Base-by-base conservation (phyloP, 2,329 filamentous ascomycete species). In the Hypoxylon sp. region DNA sequence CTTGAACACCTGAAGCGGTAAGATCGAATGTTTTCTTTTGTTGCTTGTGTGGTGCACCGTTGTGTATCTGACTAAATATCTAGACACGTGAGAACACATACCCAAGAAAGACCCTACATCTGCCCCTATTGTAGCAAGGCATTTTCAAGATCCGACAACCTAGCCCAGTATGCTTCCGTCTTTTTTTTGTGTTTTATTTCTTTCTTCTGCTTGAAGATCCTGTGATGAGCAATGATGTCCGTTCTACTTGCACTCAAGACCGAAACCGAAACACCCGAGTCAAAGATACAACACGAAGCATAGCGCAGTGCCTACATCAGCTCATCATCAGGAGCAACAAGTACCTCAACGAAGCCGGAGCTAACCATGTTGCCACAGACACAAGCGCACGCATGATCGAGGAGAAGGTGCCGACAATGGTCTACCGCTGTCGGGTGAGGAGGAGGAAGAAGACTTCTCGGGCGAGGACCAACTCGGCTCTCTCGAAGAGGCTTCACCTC, bases 1-100 rank as follows among this genome's bases (percentile, higher is more conserved):
- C 86, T 99, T 81, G 95, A 99, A 81, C 95, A 99, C 80, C 87
- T 99, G 73, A 99, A 99, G 85, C 88, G 94, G 92, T 96, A 91
- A 87, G 90, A 82, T 72, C 72, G 67, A 70, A 69, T 73, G 72
- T 71, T 75, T 71, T 70, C 71, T 70, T 73, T 74, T 77, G 58
- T 75, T 67, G 65, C 72, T 77, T 75, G 69, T 75, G 69, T 69
- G 67, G 73, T 70, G 71, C 73, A 69, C 73, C 73, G 75, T 73
- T 71, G 68, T 75, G 69, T 75, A 78, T 80, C 79, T 80, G 72
- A 80, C 77, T 71, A 72, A 73, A 73, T 72, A 74, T 81, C 75
- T 84, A 96, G 93, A 84, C 95, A 99, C 81, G 95, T 99, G 77
- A 91, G 95, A 79, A 99, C 95, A 72, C 95, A 99, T 83, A 99